A percentile compares a stretch with the other conserved stretches of the same genome.
phyloP scores from a whole-genome alignment of 306 rosid genomes.

The Chamaecrista fasciculata region DNA sequence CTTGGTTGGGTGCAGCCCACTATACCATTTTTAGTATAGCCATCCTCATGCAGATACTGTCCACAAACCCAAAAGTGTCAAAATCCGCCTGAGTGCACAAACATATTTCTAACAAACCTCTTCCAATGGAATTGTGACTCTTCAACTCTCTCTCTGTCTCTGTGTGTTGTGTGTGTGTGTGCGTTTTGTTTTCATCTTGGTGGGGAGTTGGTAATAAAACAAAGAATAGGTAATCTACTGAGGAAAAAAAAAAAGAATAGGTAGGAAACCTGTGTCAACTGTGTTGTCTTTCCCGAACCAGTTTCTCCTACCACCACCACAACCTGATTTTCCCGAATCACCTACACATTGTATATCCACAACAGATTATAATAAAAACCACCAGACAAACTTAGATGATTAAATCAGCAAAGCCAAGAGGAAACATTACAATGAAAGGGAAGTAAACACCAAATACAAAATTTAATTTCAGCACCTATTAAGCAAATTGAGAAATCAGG shows the following conservation, averaged over 20 bases:
- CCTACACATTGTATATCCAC: slow-evolving; percentile 46
- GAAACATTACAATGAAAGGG: neutral
- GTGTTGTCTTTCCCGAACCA: slow-evolving; percentile 99
- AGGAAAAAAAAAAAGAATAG: slow-evolving; percentile 5
- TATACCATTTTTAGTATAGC: slow-evolving; percentile 71
- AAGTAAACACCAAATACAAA: neutral
- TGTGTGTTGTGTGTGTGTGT: neutral
- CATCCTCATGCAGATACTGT: slow-evolving; percentile 94
- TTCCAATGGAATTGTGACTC: no score
- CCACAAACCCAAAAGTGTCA: slow-evolving; percentile 39
- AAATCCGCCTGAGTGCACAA: slow-evolving; percentile 7
- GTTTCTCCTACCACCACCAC: slow-evolving; percentile 97
- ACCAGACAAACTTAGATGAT: slow-evolving; percentile 11
- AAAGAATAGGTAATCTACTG: neutral
- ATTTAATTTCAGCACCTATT: slow-evolving; percentile 1
- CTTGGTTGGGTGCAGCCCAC: slow-evolving; percentile 99
- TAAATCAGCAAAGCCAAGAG: slow-evolving; percentile 21
- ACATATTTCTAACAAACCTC: slow-evolving; percentile 1
- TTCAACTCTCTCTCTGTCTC: neutral
- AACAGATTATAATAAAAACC: slow-evolving; percentile 16
- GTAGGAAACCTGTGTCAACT: slow-evolving; percentile 75
- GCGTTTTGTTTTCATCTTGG: no score
- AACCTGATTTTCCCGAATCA: slow-evolving; percentile 90
- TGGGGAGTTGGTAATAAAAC: neutral
- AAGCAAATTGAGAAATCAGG: neutral